A percentile compares a stretch with the other conserved stretches of the same genome.
Conservation (phyloP, 345 rosid genomes). For the Sonneratia caseolaris region DNA sequence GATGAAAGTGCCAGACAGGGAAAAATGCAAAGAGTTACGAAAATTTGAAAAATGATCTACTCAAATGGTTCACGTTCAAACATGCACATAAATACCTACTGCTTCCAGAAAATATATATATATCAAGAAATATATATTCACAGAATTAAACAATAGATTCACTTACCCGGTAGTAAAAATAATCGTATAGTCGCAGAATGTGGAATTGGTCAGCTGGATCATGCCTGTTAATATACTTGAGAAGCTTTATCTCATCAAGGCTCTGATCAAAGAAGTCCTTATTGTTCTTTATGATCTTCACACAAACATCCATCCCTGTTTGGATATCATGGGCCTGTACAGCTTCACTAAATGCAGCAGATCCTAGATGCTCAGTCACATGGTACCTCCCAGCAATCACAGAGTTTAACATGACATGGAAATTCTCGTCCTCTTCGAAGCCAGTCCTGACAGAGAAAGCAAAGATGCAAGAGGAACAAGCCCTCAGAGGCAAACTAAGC, state of each 20-base stretch:
- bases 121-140: background rate
- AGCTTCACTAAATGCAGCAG: constrained; percentile 99
- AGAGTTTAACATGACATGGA: constrained; percentile 86
- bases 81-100: background rate
- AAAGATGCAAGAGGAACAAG: constrained; percentile 5
- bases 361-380: constrained; percentile 97
- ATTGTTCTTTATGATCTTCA: constrained; percentile 95
- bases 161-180: constrained; percentile 93
- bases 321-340: constrained; percentile 99
- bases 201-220: constrained; percentile 97
- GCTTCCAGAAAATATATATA: background rate
- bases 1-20: background rate
- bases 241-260: constrained; percentile 96
- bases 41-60: background rate
- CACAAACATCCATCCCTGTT: constrained; percentile 97
- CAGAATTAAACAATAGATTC: background rate
- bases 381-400: constrained; percentile 97
- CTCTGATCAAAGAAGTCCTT: constrained; percentile 99
- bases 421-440: constrained; percentile 99
- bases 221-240: constrained; percentile 95
- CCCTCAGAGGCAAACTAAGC: background rate
- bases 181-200: constrained; percentile 91
- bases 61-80: background rate
- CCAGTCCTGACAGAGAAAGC: constrained; percentile 67
- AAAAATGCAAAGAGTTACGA: background rate